Evolutionary conservation across 2,329 filamentous ascomycete genomes (phyloP), one percentile per base, ranked within the genome.

Genomic region (Chrysoporthe cubensis): DNA sequence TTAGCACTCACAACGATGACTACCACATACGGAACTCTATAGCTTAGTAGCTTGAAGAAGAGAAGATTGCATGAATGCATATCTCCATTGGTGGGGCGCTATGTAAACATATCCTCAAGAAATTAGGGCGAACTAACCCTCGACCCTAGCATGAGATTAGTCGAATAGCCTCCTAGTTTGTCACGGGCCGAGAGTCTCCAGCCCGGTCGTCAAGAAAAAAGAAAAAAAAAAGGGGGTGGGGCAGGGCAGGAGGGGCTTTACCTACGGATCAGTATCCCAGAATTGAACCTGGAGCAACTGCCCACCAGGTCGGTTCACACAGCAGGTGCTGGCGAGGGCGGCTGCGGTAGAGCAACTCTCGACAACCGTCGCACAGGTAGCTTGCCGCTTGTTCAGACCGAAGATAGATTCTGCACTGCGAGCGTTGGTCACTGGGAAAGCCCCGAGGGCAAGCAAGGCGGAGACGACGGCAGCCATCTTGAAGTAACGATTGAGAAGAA

Each of bases 221-320:
- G 32, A 40, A n/a, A n/a, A n/a, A n/a, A 37, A 59, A 40, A 43
- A 0, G 40, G 32, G n/a, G 11, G 11, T n/a, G n/a, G n/a, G n/a
- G n/a, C n/a, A n/a, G 11, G 4, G 14, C 7, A 54, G 13, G n/a
- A 1, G 32, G 9, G 14, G 18, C 54, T 37, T 32, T 14, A 61
- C 32, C 26, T 52, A 65, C 63, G 68, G 68, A 65, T 69, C 62
- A 1, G 68, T 69, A 40, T 69, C 68, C 68, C 68, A 69, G 40
- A 69, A 69, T 59, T 69, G 68, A 26, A 66, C 66, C 43, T 68
- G 65, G 11, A 69, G 65, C 34, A 69, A 37, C 21, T 65, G 68
- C 4, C 68, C 68, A 18, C 68, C 68, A 34, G 68, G 68, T 42
- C 44, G 64, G 13, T 69, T 69, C 26, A 69, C 68, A 14, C 68